Conservation (phyloP, 805 yeast genomes). For the Wickerhamiella azymoides region DNA sequence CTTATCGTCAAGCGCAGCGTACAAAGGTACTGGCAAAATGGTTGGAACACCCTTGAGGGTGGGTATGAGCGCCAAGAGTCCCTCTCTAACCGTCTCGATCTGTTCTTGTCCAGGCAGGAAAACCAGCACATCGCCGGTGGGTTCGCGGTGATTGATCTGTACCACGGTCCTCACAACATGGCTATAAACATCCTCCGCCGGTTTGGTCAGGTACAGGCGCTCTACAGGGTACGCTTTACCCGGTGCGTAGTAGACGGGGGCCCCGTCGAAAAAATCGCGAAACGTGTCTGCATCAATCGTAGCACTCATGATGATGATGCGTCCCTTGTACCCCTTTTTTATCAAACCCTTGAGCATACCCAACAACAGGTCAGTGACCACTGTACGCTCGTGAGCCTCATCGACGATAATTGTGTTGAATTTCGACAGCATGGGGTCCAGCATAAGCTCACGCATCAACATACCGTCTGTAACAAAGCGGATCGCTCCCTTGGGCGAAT, state of each 20-base stretch:
- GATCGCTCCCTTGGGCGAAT: constrained; percentile 46
- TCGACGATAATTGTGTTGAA: constrained; percentile 75
- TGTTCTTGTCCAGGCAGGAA: constrained; percentile 96
- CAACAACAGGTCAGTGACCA: constrained; percentile 74
- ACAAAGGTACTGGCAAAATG: constrained; percentile 67
- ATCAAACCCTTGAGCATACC: constrained; percentile 72
- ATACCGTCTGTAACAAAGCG: constrained; percentile 95
- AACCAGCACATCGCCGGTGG: constrained; percentile 79
- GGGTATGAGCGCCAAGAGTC: constrained; percentile 38
- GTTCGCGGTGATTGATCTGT: constrained; percentile 69
- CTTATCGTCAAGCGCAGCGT: constrained; percentile 83
- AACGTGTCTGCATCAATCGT: constrained; percentile 85
- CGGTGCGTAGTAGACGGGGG: constrained; percentile 76
- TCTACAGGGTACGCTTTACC: constrained; percentile 84
- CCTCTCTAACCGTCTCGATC: constrained; percentile 67
- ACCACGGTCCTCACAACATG: constrained; percentile 57
- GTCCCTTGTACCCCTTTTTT: constrained; percentile 42
- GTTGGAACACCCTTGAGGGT: constrained; percentile 60
- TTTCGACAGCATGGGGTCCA: constrained; percentile 45
- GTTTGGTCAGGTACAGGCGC: constrained; percentile 45
- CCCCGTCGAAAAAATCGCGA: constrained; percentile 54
- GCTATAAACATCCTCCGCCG: constrained; percentile 76
- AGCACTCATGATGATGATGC: constrained; percentile 86
- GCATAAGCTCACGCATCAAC: constrained; percentile 82
- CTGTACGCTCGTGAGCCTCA: constrained; percentile 96